Percentiles rank a stretch among this genome's conserved stretches.
Conservation (phyloP, 257 asterid genomes). For the Ilex aquifolium region DNA sequence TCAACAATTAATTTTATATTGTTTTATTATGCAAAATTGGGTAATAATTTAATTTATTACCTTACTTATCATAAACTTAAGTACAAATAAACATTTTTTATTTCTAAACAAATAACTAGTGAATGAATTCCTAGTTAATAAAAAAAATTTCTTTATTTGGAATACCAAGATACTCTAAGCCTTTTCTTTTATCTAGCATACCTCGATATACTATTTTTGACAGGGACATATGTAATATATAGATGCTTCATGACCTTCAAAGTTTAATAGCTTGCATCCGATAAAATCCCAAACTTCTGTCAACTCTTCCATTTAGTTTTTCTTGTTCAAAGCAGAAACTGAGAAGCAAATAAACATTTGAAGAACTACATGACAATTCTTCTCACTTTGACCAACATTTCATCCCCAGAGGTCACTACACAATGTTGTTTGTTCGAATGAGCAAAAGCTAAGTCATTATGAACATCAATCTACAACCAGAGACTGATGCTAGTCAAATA, state of each 20-base stretch:
- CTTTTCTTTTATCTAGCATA: not conserved
- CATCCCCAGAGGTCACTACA: not conserved
- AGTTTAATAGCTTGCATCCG: not conserved
- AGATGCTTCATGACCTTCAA: slow-evolving; percentile 1
- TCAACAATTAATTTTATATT: no score
- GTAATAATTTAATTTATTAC: no score
- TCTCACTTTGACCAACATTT: not conserved
- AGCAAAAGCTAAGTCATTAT: slow-evolving; percentile 1
- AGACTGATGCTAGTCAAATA: not conserved
- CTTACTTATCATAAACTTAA: no score
- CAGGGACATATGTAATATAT: not conserved
- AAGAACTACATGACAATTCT: not conserved
- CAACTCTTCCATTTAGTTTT: not conserved
- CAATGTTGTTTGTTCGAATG: not conserved
- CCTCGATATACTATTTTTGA: not conserved
- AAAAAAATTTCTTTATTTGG: no score
- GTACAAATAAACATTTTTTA: no score
- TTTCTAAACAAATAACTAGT: no score
- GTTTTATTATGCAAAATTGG: no score
- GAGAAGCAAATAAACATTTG: not conserved
- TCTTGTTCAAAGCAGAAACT: not conserved
- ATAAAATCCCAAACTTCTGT: not conserved
- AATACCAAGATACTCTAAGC: no score
- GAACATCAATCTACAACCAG: not conserved
- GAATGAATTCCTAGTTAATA: no score